Percentiles rank a stretch among this genome's conserved stretches.
Evolutionary conservation across 352 stramenopile genomes (phyloP).

Genomic region (Aphanomyces astaci): DNA sequence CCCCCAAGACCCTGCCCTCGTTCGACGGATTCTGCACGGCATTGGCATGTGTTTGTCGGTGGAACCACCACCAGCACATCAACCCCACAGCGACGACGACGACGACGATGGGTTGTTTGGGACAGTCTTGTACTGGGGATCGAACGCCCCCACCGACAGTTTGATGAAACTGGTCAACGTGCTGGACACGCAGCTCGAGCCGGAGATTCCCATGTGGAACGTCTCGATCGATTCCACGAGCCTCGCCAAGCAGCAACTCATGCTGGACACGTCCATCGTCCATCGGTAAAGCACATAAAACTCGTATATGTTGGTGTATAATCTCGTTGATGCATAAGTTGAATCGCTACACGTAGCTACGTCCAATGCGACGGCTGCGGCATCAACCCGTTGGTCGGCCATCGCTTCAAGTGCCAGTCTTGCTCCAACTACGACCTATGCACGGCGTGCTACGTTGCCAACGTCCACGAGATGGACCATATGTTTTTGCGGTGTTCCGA

Average conservation of each 20-base stretch:
- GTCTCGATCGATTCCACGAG: slow-evolving; percentile 28
- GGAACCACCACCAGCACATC: too few species aligned
- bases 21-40: not conserved
- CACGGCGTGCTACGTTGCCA: slow-evolving; percentile 48
- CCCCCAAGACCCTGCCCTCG: not conserved
- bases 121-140: slow-evolving; percentile 3
- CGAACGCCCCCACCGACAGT: not conserved
- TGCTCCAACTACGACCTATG: slow-evolving; percentile 76
- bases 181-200: slow-evolving; percentile 32
- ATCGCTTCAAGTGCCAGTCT: slow-evolving; percentile 67
- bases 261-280: slow-evolving; percentile 21
- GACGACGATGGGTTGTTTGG: not conserved
- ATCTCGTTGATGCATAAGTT: too few species aligned
- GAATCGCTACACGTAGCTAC: slow-evolving; percentile 36
- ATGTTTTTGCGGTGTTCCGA: slow-evolving; percentile 54
- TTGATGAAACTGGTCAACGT: slow-evolving; percentile 35
- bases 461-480: slow-evolving; percentile 55
- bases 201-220: slow-evolving; percentile 35
- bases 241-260: slow-evolving; percentile 26
- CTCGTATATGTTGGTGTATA: too few species aligned
- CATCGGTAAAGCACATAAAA: too few species aligned
- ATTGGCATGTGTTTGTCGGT: not conserved
- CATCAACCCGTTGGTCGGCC: slow-evolving; percentile 53
- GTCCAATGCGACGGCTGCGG: slow-evolving; percentile 77
- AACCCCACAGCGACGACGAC: too few species aligned